Conservation (phyloP, 305 asterid genomes). For the Fraxinus ornus region DNA sequence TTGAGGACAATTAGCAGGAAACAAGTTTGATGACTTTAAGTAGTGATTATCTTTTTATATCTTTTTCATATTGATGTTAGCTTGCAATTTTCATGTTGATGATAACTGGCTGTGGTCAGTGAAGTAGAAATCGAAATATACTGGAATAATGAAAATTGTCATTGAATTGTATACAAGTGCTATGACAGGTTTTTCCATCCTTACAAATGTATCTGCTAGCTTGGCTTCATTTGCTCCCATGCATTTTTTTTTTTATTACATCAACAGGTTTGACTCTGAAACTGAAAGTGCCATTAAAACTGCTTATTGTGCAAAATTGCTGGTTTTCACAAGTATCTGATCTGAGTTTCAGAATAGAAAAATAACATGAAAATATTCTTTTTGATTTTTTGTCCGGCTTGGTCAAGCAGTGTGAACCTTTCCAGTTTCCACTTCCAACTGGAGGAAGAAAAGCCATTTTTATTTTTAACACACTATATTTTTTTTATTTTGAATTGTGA, state of each 20-base stretch:
- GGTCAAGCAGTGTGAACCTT: not conserved
- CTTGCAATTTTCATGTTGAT: not conserved
- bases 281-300: not conserved
- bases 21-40: not conserved
- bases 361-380: not conserved
- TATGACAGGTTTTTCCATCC: not conserved
- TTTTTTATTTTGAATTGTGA: too few species aligned
- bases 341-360: not conserved
- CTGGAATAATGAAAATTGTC: not conserved
- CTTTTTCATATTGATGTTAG: not conserved
- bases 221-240: not conserved
- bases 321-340: not conserved
- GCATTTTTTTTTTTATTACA: not conserved
- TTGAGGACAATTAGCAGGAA: not conserved
- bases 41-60: not conserved
- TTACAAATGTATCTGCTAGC: not conserved
- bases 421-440: not conserved
- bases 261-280: not conserved
- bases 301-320: not conserved
- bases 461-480: too few species aligned
- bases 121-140: not conserved
- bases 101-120: not conserved
- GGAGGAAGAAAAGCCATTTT: not conserved
- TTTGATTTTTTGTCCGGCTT: not conserved
- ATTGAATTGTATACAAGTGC: not conserved